Conservation (phyloP, 352 stramenopile species). For the Phytophthora pistaciae region DNA sequence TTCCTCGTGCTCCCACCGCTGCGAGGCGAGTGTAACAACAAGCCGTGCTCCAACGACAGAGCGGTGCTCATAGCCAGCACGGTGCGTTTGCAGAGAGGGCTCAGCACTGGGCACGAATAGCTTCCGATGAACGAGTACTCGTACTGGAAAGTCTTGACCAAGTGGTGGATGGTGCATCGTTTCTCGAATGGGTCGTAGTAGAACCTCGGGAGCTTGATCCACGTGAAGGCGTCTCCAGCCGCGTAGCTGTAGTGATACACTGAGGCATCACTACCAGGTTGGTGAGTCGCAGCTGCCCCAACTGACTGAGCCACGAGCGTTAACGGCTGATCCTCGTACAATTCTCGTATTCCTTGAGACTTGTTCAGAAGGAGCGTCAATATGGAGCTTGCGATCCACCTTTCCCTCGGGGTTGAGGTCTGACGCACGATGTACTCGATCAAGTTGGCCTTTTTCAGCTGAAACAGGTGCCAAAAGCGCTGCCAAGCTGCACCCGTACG, state of each 20-base stretch:
- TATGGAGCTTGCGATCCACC: constrained; percentile 49
- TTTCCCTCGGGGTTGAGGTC: constrained; percentile 40
- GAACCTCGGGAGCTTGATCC: constrained; percentile 71
- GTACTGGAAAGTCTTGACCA: constrained; percentile 71
- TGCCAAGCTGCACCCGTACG: constrained; percentile 51
- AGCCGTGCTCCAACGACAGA: constrained; percentile 61
- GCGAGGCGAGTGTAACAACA: constrained; percentile 47
- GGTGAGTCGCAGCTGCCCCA: constrained; percentile 14
- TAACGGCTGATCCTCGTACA: constrained; percentile 52
- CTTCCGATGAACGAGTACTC: constrained; percentile 66
- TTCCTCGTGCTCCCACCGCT: constrained; percentile 44
- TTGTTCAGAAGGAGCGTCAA: constrained; percentile 66
- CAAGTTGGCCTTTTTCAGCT: constrained; percentile 60
- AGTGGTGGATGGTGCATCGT: constrained; percentile 63
- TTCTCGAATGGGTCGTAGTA: constrained; percentile 70
- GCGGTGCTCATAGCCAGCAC: constrained; percentile 64
- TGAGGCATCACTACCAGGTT: constrained; percentile 37
- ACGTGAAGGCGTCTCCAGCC: constrained; percentile 57
- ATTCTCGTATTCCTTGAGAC: constrained; percentile 46
- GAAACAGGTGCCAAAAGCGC: constrained; percentile 56
- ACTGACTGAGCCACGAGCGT: constrained; percentile 20
- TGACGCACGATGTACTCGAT: constrained; percentile 45
- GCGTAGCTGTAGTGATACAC: constrained; percentile 55
- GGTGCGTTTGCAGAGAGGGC: constrained; percentile 65
- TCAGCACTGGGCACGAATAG: constrained; percentile 55